A percentile compares a stretch with the other conserved stretches of the same genome.
Conservation (phyloP, 2,329 filamentous ascomycete genomes). For the Ophiostoma angusticollis region DNA sequence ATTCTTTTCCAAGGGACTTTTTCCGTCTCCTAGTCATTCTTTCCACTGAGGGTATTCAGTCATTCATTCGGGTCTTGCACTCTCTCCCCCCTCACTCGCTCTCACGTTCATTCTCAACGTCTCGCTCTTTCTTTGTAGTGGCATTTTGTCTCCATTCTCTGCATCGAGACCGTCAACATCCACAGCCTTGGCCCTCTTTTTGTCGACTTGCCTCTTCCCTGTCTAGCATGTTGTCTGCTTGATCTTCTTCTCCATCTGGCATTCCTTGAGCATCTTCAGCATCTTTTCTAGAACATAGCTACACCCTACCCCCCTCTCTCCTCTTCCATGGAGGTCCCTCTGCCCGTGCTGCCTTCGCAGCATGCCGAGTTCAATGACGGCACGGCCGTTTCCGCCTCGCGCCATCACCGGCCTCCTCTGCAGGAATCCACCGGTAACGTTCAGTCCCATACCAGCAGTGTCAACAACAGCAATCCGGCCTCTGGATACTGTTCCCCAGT, state of each 20-base stretch:
- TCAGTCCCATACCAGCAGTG: constrained; percentile 22
- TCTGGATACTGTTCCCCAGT: constrained; percentile 30
- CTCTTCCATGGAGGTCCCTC: constrained; percentile 27
- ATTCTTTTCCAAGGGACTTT: constrained; percentile 8
- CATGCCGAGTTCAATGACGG: constrained; percentile 31
- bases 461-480: constrained; percentile 19
- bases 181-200: not conserved
- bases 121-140: not conserved
- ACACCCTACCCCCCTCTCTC: constrained; percentile 10
- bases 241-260: not conserved
- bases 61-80: too few relatives aligned
- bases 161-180: not conserved
- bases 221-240: constrained; percentile 7
- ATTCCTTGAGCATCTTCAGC: constrained; percentile 15
- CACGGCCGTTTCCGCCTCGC: constrained; percentile 29
- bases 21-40: constrained; percentile 8
- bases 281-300: constrained; percentile 11
- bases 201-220: constrained; percentile 1
- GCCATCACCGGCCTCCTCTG: constrained; percentile 35
- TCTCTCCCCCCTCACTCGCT: too few relatives aligned
- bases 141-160: not conserved
- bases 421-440: constrained; percentile 40
- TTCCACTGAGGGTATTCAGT: constrained; percentile 1
- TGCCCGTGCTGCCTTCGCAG: constrained; percentile 38
- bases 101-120: constrained; percentile 2